Base-by-base conservation (phyloP, 805 yeast species). In the Wickerhamomyces chambardii region DNA sequence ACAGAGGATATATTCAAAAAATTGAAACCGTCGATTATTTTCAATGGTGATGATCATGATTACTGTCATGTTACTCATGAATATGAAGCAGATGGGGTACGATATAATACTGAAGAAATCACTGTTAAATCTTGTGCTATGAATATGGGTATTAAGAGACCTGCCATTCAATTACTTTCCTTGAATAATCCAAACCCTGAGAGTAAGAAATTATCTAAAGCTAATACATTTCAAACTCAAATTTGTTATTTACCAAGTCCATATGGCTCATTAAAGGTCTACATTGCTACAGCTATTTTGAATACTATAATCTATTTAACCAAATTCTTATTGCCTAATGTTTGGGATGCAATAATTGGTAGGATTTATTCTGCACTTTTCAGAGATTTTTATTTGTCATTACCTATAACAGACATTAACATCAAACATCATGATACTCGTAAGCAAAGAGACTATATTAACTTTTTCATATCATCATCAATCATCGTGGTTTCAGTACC, bases 1-100 rank as follows among this genome's bases (percentile, higher is more conserved):
- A 64, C 90, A 0, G 67, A 73, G 29, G 68, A 73, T 16, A 66
- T 92, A 5, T 57, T 92, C 31, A 47, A 64, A 6, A 61, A 58
- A 9, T 54, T 90, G 1, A 59, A 69, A 31, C 99, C 99, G 0
- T 64, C 64, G 14, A 56, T 78, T 10, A 67, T 84, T 4, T 84
- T 87, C 50, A 76, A 94, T 6, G 99, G 98, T 1, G 99, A 92
- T 55, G 98, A 92, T 55, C 99, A 92, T 60, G 98, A 92, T 55
- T 87, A 85, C 47, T 92, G 99, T 55, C 85, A 83, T 44, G 69
- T 81, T 22, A 59, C 61, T 16, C 97, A 90, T 53, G 36, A 45
- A 3, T 53, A 50, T 36, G 18, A 14, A 6, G 25, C 43, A 10
- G 51, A 60, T 39, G 43, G 43, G 0, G 55, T 51, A 2, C 37